These are phyloP conservation scores for Arabidopsis suecica DNA, from an alignment of 345 rosid species.

Conservation along the genomic window DNA sequence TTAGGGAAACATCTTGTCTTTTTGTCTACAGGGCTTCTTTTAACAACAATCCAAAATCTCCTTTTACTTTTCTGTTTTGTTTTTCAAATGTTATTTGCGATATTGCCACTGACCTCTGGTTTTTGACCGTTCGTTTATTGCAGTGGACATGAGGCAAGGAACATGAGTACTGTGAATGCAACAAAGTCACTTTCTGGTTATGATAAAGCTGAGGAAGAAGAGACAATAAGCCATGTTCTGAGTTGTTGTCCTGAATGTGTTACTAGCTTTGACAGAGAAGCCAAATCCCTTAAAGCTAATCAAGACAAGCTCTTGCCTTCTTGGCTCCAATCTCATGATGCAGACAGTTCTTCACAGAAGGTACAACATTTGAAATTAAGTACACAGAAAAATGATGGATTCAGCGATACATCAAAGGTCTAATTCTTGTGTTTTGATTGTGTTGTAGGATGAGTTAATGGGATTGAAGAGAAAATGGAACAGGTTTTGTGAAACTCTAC, in stretches of 20 bases:
- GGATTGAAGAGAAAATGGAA: constrained; percentile 76
- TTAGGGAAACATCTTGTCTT: constrained; percentile 47
- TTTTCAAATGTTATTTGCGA: constrained; percentile 28
- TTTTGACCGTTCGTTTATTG: constrained; percentile 36
- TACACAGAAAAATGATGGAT: background rate
- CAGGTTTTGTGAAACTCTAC: constrained; percentile 60
- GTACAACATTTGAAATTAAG: constrained; percentile 40
- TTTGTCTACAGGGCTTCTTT: constrained; percentile 40
- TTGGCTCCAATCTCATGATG: constrained; percentile 66
- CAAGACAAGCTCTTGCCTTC: constrained; percentile 62
- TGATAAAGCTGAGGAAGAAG: constrained; percentile 58
- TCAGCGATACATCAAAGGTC: background rate
- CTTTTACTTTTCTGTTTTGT: constrained; percentile 29
- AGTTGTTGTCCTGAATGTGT: constrained; percentile 75
- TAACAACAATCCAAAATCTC: constrained; percentile 38
- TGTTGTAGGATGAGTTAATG: constrained; percentile 61
- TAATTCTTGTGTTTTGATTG: background rate
- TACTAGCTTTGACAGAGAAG: constrained; percentile 70
- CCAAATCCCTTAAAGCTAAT: constrained; percentile 54
- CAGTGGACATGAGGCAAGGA: constrained; percentile 66
- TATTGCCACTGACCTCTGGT: constrained; percentile 19
- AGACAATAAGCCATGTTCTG: constrained; percentile 46
- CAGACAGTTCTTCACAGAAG: constrained; percentile 51
- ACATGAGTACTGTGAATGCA: constrained; percentile 45
- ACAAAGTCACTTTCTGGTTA: constrained; percentile 51